These are phyloP conservation scores for Trichoderma harzianum DNA, from an alignment of 2,329 filamentous ascomycete genomes.

Conservation along the genomic window DNA sequence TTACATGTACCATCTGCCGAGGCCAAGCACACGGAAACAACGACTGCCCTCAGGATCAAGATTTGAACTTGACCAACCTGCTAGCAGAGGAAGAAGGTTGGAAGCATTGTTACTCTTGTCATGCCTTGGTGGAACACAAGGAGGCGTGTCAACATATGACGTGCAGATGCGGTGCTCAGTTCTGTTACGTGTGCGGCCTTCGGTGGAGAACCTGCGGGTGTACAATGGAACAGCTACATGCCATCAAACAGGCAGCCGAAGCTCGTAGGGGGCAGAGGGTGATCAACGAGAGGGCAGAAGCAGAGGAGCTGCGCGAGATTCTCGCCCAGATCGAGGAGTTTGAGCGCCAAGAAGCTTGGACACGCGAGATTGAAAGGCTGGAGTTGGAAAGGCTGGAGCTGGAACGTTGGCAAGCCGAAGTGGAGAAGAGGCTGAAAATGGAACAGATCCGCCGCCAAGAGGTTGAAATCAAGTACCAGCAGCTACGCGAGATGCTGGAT, in stretches of 20 bases:
- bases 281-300: constrained; percentile 33
- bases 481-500: constrained; percentile 36
- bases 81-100: constrained; percentile 69
- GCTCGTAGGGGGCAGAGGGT: constrained; percentile 34
- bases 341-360: constrained; percentile 44
- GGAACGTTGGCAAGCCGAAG: constrained; percentile 36
- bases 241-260: constrained; percentile 38
- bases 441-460: constrained; percentile 41
- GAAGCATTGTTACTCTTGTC: constrained; percentile 68
- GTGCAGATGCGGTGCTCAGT: constrained; percentile 75
- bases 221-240: constrained; percentile 43
- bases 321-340: constrained; percentile 47
- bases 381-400: constrained; percentile 37
- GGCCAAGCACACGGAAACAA: constrained; percentile 39
- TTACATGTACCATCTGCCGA: constrained; percentile 51
- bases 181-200: constrained; percentile 76
- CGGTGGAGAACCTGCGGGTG: constrained; percentile 74
- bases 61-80: constrained; percentile 49
- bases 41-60: constrained; percentile 49
- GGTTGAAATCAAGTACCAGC: constrained; percentile 38
- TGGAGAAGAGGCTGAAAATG: constrained; percentile 37
- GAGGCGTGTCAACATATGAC: constrained; percentile 86
- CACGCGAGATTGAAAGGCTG: constrained; percentile 38
- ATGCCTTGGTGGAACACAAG: constrained; percentile 69
- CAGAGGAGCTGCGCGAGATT: constrained; percentile 37